Evolutionary conservation across 352 stramenopile species (phyloP).

Genomic region (Phytopythium vexans): DNA sequence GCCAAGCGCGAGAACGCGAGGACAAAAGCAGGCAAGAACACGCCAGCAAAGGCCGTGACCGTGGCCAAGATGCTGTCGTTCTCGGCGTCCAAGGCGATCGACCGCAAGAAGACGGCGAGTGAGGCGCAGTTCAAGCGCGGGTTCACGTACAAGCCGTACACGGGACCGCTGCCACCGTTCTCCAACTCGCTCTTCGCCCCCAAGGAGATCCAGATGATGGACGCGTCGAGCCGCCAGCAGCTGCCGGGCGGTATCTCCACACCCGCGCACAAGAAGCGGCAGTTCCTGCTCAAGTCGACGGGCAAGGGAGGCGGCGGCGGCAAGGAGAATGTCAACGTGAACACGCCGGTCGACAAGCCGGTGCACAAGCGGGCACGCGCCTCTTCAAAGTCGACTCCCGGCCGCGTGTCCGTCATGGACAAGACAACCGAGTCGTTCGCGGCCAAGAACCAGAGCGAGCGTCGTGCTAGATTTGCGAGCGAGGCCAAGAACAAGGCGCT

Average conservation of each 20-base stretch:
- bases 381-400: no score
- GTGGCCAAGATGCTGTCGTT: slow-evolving; percentile 7
- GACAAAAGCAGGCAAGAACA: background rate
- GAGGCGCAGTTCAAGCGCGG: background rate
- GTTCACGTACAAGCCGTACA: slow-evolving; percentile 65
- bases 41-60: background rate
- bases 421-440: slow-evolving; percentile 2
- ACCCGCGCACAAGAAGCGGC: slow-evolving; percentile 2
- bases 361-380: slow-evolving; percentile 1
- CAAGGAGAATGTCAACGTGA: slow-evolving; percentile 6
- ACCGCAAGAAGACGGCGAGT: background rate
- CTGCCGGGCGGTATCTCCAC: background rate
- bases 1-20: background rate
- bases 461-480: slow-evolving; percentile 4
- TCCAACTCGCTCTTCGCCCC: slow-evolving; percentile 7
- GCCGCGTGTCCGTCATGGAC: slow-evolving; percentile 7
- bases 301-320: slow-evolving; percentile 1
- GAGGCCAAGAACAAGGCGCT: slow-evolving; percentile 1
- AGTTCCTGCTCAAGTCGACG: slow-evolving; percentile 6
- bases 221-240: slow-evolving; percentile 1
- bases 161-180: slow-evolving; percentile 51
- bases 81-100: slow-evolving; percentile 6
- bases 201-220: slow-evolving; percentile 8
- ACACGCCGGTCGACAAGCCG: background rate
- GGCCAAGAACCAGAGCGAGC: slow-evolving; percentile 5